Evolutionary conservation across 1,139 yeast species (phyloP).

Genomic region (Hemisphaericaspora xylanilytica): DNA sequence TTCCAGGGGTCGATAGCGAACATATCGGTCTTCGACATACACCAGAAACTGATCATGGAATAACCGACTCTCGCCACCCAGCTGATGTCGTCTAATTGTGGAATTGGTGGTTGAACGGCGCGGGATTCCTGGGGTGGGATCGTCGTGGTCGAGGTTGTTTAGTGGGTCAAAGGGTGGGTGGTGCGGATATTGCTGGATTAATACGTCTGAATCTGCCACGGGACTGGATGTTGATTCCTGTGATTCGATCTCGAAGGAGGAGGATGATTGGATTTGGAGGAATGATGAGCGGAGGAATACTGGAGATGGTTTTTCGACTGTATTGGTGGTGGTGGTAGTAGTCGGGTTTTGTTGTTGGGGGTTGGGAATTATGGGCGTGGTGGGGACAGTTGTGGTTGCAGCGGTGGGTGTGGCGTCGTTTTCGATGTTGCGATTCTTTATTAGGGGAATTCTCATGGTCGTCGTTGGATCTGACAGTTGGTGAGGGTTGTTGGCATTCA

Average conservation of each 20-base stretch:
- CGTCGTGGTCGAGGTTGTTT: conserved; percentile 8
- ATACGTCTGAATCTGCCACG: conserved; percentile 8
- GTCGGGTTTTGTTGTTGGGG: conserved; percentile 1
- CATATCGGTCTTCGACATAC: conserved; percentile 50
- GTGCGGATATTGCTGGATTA: conserved; percentile 13
- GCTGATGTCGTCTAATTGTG: too few relatives aligned
- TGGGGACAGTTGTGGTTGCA: too few relatives aligned
- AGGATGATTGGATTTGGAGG: conserved; percentile 4
- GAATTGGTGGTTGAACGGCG: too few relatives aligned
- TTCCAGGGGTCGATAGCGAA: conserved; percentile 52
- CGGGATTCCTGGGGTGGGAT: background rate
- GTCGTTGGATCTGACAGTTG: too few relatives aligned
- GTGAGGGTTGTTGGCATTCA: too few relatives aligned
- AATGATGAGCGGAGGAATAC: background rate
- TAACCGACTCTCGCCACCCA: conserved; percentile 10
- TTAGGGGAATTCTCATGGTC: too few relatives aligned
- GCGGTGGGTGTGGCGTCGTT: too few relatives aligned
- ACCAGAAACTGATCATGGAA: conserved; percentile 33
- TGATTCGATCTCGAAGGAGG: conserved; percentile 14
- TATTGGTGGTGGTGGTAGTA: conserved; percentile 4
- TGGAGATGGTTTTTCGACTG: too few relatives aligned
- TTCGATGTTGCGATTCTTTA: too few relatives aligned
- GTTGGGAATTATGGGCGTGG: too few relatives aligned
- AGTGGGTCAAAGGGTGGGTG: conserved; percentile 13
- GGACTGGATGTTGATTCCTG: conserved; percentile 8